Base-by-base conservation (phyloP, 1,139 yeast species). In the Suhomyces wounanorum region DNA sequence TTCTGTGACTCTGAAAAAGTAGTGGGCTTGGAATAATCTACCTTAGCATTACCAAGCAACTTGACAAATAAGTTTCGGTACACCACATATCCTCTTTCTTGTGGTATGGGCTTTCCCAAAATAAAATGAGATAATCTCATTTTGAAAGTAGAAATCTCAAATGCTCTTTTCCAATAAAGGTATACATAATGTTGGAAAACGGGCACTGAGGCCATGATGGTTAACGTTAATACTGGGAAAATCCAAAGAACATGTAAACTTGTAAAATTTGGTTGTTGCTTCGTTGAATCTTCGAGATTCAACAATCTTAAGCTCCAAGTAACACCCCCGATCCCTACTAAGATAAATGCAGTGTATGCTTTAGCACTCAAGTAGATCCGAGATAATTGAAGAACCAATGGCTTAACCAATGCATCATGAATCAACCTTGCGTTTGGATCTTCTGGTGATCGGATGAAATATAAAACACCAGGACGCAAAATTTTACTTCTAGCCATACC, bases 361-460 rank as follows among this genome's bases (percentile, higher is more conserved):
- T 84, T 75, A 14, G 85, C 95, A 42, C 97, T 88, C 31, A 90
- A 70, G 8, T 78, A 78, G 41, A 94, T 87, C 55, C 96, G 78
- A 35, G 87, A 83, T 36, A 92, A 60, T 65, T 94, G 97, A 43
- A 87, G 72, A 13, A 70, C 57, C 59, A 92, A 77, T 0, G 96
- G 89, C 56, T 88, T 84, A 49, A 87, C 86, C 54, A 94, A 70
- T 0, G 96, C 95, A 64, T 92, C 97, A 58, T 90, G 94, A 43
- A 94, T 80, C n/a, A 95, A 81, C 55, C 94, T 83, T 41, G 91
- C 85, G 59, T 90, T 87, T 30, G 96, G 97, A 64, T 94, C 97
- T 59, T 92, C 97, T 2, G 97, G 97, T 31, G 96, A 91, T 56
- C 97, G 79, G 51, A 95, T 89, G 69, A 95, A 94, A 67, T 84